Conservation (phyloP, 495 filamentous ascomycete species). For the Hypoxylon subgilvum region DNA sequence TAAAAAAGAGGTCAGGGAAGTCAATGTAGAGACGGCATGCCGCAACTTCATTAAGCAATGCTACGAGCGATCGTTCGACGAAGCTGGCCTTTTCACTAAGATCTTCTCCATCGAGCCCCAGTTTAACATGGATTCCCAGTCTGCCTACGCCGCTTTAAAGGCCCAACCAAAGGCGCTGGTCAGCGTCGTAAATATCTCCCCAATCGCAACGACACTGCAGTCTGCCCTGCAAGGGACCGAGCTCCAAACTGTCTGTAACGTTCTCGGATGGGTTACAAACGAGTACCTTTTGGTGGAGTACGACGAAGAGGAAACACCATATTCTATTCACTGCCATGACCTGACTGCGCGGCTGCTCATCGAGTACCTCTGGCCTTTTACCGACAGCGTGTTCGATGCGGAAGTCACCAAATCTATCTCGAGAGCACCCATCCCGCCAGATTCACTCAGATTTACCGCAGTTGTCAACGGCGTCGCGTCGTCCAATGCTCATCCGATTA, state of each 20-base stretch:
- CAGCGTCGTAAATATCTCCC: slow-evolving; percentile 52
- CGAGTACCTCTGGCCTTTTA: slow-evolving; percentile 59
- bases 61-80: slow-evolving; percentile 56
- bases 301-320: slow-evolving; percentile 72
- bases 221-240: slow-evolving; percentile 50
- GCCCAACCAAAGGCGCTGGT: slow-evolving; percentile 48
- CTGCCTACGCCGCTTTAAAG: slow-evolving; percentile 52
- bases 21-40: slow-evolving; percentile 51
- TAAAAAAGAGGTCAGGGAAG: slow-evolving; percentile 51
- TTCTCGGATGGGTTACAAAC: slow-evolving; percentile 82
- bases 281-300: slow-evolving; percentile 76
- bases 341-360: slow-evolving; percentile 63
- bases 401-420: slow-evolving; percentile 59
- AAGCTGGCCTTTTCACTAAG: slow-evolving; percentile 52
- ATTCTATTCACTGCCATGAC: slow-evolving; percentile 73
- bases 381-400: slow-evolving; percentile 57
- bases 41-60: slow-evolving; percentile 58
- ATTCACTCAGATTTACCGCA: slow-evolving; percentile 52
- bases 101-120: slow-evolving; percentile 58
- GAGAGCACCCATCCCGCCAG: slow-evolving; percentile 48
- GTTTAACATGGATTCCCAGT: slow-evolving; percentile 48
- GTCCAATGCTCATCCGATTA: slow-evolving; percentile 61
- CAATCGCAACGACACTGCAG: slow-evolving; percentile 54
- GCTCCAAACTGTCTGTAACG: slow-evolving; percentile 67
- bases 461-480: slow-evolving; percentile 59